A percentile compares a stretch with the other conserved stretches of the same genome.
These are phyloP conservation scores for Leccinum ochraceum DNA, from an alignment of 768 basidiomycete genomes.

Conservation along the genomic window DNA sequence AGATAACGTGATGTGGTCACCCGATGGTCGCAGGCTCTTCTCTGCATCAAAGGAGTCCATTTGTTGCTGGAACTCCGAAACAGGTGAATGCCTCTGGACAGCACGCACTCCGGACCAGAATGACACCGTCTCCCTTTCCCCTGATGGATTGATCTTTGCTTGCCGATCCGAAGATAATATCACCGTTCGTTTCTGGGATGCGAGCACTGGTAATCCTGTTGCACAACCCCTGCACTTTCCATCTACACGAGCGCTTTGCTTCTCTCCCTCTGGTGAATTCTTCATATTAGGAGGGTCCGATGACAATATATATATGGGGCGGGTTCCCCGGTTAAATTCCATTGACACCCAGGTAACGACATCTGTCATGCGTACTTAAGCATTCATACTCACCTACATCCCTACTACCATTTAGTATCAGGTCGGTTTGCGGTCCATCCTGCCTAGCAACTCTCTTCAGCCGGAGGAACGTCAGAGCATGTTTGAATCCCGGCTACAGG, in stretches of 20 bases:
- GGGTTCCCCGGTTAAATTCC: neutral
- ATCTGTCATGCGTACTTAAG: neutral
- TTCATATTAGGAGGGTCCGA: neutral
- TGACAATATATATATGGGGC: neutral
- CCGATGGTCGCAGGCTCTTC: neutral
- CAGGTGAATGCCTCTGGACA: neutral
- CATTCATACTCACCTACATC: neutral
- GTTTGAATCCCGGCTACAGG: neutral
- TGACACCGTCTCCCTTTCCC: neutral
- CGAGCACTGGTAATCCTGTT: neutral
- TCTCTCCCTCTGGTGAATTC: neutral
- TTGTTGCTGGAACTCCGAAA: neutral
- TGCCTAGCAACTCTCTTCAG: neutral
- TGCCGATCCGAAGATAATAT: neutral
- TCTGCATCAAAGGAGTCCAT: neutral
- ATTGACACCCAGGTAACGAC: neutral
- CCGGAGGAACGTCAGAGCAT: neutral
- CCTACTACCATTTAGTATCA: neutral
- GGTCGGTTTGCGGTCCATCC: neutral
- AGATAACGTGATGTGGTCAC: constrained; percentile 5
- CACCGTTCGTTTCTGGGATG: neutral
- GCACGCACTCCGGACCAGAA: accelerated
- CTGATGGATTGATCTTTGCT: neutral
- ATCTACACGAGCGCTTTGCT: no score
- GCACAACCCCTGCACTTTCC: neutral